A percentile compares a stretch with the other conserved stretches of the same genome.
Evolutionary conservation across 495 filamentous ascomycete species (phyloP).

Genomic region (Beverwykella pulmonaria): DNA sequence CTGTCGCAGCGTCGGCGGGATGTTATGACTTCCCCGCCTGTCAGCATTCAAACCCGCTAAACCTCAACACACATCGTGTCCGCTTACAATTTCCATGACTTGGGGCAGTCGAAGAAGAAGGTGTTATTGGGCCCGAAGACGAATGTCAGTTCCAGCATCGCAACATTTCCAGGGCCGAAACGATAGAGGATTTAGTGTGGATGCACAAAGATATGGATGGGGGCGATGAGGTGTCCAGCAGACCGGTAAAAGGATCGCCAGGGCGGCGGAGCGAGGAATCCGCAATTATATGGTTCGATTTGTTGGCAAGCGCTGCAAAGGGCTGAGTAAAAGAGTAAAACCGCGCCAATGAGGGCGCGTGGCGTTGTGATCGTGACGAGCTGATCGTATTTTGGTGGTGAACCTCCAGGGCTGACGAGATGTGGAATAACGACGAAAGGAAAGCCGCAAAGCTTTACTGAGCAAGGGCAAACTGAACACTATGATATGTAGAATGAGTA

Average conservation of each 20-base stretch:
- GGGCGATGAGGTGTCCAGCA: background rate
- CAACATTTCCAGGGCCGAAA: slow-evolving; percentile 10
- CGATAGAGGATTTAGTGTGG: no score
- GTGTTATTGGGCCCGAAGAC: slow-evolving; percentile 38
- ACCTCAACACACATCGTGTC: background rate
- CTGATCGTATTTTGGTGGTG: background rate
- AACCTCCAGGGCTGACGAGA: no score
- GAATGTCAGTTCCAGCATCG: slow-evolving; percentile 37
- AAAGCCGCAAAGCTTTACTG: no score
- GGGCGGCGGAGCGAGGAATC: slow-evolving; percentile 3
- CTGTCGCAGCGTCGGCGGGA: slow-evolving; percentile 34
- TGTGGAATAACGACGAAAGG: no score
- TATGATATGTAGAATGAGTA: no score
- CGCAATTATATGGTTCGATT: background rate
- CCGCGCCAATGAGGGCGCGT: slow-evolving; percentile 3
- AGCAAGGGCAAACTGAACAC: background rate
- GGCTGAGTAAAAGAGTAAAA: background rate
- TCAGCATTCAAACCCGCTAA: background rate
- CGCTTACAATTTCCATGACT: slow-evolving; percentile 41
- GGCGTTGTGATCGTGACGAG: slow-evolving; percentile 6
- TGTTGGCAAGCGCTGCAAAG: background rate
- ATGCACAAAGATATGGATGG: no score
- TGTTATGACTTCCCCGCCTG: slow-evolving; percentile 24
- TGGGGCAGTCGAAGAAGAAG: slow-evolving; percentile 40
- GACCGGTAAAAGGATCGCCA: slow-evolving; percentile 10